Base-by-base conservation (phyloP, 1,284 basidiomycete species). In the Somion occarium region DNA sequence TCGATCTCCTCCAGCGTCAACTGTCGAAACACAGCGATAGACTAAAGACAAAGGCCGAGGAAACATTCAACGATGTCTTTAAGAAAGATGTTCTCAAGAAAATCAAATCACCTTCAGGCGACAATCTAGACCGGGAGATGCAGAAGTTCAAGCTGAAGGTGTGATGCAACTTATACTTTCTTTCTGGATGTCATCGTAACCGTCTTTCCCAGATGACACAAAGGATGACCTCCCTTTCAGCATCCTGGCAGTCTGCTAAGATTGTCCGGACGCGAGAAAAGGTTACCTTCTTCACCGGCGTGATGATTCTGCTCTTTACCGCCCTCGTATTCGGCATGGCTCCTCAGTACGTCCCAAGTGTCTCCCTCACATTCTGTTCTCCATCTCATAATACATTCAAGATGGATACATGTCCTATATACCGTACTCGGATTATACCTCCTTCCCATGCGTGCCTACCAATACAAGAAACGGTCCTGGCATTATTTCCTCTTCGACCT, bases 401-500 rank as follows among this genome's bases (percentile, higher is more conserved):
- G 86, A 67, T 91, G 85, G 82, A 74, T 92, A 22, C 89, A 91
- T 56, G 74, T 91, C 18, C 72, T 81, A 11, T 93, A 93, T 66
- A 91, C 92, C 0, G 61, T 86, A 0, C 85, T 89, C 62, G 79
- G 78, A 9, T 64, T 82, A 19, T 88, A 87, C 65, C 87, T 95
- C 53, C 76, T 97, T 3, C 90, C 93, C 0, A 68, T 89, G 30
- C 86, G 93, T 46, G 79, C 78, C 12, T 95, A 88, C 69, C 78
- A 71, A 37, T 95, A 94, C 76, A 94, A 94, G 78, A 85, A 86
- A 64, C 88, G 85, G 46, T 79, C 80, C 2, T 95, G 86, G 84
- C 93, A 95, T 67, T 97, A 97, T 71, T 97, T 97, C 73, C 76
- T 96, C 43, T 95, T 95, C 67, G 93, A 92, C 66, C 73, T 95